Evolutionary conservation across 2,329 filamentous ascomycete species (phyloP), one percentile per base, ranked within the genome.

Genomic region (Aspergillus sp.): DNA sequence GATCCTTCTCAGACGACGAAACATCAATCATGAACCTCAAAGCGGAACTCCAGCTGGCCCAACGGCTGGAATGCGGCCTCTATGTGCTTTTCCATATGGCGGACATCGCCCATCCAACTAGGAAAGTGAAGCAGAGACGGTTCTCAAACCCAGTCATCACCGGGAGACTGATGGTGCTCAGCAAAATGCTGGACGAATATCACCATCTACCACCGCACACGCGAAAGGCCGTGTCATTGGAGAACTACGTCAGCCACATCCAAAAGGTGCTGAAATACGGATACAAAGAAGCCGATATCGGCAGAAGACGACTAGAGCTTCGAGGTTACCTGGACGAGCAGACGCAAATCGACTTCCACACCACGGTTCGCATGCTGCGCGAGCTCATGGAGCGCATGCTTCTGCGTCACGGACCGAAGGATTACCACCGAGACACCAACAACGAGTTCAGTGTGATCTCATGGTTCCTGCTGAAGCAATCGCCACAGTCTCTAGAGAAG

Each of bases 1-100:
- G 69, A 1, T 62, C 67, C 7, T 71, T 70, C 55, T 66, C 64
- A 31, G 64, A 65, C 36, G 62, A 67, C 6, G 67, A 64, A 11
- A 59, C 55, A 31, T 49, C 55, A 5, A 66, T 70, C 49, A 67
- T 71, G 69, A 61, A 71, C 31, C 63, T 67, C 36, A 64, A 68
- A 5, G 68, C 69, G n/a, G 68, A 71, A 39, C 45, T 68, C 18
- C 59, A 56, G 42, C 67, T 71, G 26, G 62, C 66, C 26, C 61
- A 65, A 51, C 66, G 67, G 16, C 55, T 71, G 31, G 67, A 71
- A 54, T 62, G 67, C n/a, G 69, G 69, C 5, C 46, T 71, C 5
- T 66, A 67, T 45, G 69, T 71, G 24, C 65, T 71, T 32, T 71
- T 71, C 53, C 69, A 71, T 50, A 70, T 71, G 65, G 60, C 68